Conservation (phyloP, 352 stramenopile species). For the Phytophthora tentaculata region DNA sequence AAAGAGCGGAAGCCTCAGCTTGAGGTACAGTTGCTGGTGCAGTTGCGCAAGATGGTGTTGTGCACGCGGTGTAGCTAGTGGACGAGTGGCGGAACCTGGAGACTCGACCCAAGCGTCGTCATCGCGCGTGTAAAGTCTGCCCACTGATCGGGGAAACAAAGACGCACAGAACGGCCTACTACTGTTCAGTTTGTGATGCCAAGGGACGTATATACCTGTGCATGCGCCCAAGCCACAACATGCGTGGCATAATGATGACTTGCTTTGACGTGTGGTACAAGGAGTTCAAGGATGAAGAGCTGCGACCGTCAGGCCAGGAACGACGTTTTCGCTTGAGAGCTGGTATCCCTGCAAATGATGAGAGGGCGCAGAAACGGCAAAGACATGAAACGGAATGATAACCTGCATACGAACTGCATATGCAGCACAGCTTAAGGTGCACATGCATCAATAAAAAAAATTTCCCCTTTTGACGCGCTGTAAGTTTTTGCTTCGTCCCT, state of each 20-base stretch:
- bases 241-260: no score
- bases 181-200: neutral
- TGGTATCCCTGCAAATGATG: no score
- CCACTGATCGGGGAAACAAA: neutral
- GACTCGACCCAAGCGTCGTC: neutral
- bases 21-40: neutral
- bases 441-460: neutral
- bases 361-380: neutral
- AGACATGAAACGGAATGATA: neutral
- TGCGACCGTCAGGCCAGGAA: no score
- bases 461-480: neutral
- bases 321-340: no score
- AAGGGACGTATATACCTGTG: neutral
- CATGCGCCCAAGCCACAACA: no score
- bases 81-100: neutral
- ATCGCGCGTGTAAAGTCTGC: neutral
- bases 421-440: neutral
- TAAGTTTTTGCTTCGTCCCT: no score
- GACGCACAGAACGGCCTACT: neutral
- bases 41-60: neutral
- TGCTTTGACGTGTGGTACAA: no score
- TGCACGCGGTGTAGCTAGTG: neutral
- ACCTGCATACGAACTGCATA: neutral
- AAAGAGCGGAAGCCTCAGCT: neutral
- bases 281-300: no score